Evolutionary conservation across 148 eudicot genomes (phyloP), one percentile per base, ranked within the genome.

Genomic region (Spergularia marina): DNA sequence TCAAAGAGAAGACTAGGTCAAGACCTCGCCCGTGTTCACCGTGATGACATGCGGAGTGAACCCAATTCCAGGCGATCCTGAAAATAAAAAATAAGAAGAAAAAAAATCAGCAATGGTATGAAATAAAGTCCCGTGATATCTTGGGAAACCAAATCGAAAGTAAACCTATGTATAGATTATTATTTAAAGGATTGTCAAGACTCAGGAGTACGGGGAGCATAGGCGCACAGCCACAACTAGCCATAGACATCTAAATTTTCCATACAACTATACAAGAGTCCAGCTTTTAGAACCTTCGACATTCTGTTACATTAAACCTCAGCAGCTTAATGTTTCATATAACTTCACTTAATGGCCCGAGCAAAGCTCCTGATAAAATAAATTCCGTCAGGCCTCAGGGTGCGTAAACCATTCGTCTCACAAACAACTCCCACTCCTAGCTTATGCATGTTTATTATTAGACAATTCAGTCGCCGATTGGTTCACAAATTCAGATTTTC

Each of bases 11-110:
- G 52, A 44, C 34, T 63, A 70, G 51, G 49, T 53, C 44, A 71
- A 69, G 44, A 81, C 97, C 94, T 92, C 94, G 71, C 97, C 97
- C 54, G 91, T 83, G 57, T 88, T 85, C 76, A 92, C 91, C n/a
- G 83, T 84, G 59, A 92, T 87, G 65, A 92, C 87, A 73, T 87
- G 92, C 23, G 94, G 91, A 39, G 89, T 86, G 76, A 92, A 88
- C 12, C 92, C 94, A 74, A 90, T 78, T 68, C 87, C 97, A 2
- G 82, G 77, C 16, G 85, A 73, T 18, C 90, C 97, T 92, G 92
- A 77, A 77, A 77, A 83, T 18, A 21, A 73, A 30, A 21, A 73
- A 30, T 53, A 21, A 60, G 62, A 65, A 30, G 36, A 30, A 65
- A 54, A 59, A 77, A 54, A 59, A 77, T 60, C 66, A 74, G 70